phyloP scores from a whole-genome alignment of 768 basidiomycete species.

The Collybiopsis confluens region DNA sequence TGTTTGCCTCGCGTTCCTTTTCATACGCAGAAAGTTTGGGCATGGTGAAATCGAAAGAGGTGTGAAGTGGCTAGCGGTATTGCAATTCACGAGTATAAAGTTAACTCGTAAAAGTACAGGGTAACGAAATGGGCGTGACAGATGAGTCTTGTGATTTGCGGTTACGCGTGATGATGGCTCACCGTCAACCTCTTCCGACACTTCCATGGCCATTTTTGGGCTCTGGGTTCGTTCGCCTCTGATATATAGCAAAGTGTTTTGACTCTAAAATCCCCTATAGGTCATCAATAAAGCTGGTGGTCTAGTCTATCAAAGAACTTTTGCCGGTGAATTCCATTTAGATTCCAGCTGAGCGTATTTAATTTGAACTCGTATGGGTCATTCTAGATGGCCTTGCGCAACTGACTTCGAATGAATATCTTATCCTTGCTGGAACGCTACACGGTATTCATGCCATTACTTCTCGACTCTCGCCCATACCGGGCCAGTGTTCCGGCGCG shows the following conservation, averaged over 20 bases:
- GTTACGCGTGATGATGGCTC: not conserved
- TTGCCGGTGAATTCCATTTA: constrained; percentile 57
- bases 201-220: constrained; percentile 68
- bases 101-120: too few species aligned
- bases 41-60: too few species aligned
- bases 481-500: constrained; percentile 74
- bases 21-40: constrained; percentile 37
- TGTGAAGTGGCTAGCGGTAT: not conserved
- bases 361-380: constrained; percentile 2
- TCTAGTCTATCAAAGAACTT: constrained; percentile 88
- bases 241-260: not conserved
- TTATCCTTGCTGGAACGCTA: constrained; percentile 92
- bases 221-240: constrained; percentile 56
- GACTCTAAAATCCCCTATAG: constrained; percentile 33
- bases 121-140: not conserved
- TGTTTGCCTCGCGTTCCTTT: constrained; percentile 73
- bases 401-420: constrained; percentile 89
- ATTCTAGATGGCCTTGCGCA: constrained; percentile 82
- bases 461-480: constrained; percentile 76
- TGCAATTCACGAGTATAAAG: too few species aligned
- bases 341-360: too few species aligned
- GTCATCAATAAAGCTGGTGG: constrained; percentile 99
- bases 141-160: not conserved
- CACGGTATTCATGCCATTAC: constrained; percentile 99
- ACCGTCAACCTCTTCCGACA: not conserved